Evolutionary conservation across 176 grass and related monocot genomes (phyloP).

Genomic region (Avena eriantha): DNA sequence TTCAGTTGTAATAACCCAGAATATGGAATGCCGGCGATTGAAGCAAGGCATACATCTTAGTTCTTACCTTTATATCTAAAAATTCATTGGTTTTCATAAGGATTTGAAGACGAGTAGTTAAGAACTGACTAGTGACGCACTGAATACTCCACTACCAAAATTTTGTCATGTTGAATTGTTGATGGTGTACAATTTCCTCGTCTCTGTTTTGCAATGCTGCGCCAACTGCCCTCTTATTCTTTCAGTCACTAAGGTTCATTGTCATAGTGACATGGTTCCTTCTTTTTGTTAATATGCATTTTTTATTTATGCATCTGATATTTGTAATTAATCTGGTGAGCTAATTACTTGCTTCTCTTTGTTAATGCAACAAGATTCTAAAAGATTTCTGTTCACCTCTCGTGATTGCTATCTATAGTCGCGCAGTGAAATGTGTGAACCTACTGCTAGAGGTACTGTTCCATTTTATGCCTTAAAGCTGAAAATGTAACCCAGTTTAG

Average conservation of each 20-base stretch:
- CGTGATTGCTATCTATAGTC: not conserved
- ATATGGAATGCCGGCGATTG: not conserved
- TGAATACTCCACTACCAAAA: not conserved
- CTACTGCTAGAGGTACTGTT: not conserved
- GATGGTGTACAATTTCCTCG: too few relatives aligned
- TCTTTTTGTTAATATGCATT: not conserved
- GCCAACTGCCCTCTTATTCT: too few relatives aligned
- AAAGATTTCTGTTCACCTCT: not conserved
- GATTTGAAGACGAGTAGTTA: not conserved
- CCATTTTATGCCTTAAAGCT: not conserved
- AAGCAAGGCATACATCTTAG: not conserved
- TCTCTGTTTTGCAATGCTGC: too few relatives aligned
- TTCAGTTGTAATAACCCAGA: not conserved
- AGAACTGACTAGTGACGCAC: not conserved
- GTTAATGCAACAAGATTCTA: not conserved
- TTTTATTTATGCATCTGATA: constrained; percentile 1
- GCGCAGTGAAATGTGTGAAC: constrained; percentile 1
- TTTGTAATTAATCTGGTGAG: not conserved
- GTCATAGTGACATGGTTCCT: not conserved
- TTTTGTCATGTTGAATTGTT: too few relatives aligned
- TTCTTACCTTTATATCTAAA: not conserved
- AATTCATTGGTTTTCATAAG: not conserved
- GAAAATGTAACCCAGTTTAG: not conserved
- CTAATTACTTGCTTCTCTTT: not conserved
- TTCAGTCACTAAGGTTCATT: too few relatives aligned